Conservation (phyloP, 1,284 basidiomycete species). For the Cerioporus squamosus region DNA sequence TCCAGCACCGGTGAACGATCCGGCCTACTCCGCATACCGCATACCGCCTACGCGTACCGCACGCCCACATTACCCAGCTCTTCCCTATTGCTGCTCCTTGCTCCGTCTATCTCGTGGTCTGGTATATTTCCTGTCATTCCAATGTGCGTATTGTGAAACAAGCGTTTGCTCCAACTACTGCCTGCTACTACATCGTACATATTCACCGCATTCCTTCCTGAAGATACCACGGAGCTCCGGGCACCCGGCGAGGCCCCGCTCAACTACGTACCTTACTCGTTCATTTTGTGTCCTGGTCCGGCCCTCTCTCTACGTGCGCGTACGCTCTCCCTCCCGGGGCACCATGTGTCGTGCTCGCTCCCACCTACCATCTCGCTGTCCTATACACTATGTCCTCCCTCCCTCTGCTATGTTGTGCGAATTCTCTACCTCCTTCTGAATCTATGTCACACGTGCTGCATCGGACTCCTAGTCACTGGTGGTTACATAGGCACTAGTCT, state of each 20-base stretch:
- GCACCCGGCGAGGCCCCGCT: constrained; percentile 10
- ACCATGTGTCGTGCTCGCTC: background rate
- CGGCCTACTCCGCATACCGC: constrained; percentile 4
- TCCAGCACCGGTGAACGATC: constrained; percentile 23
- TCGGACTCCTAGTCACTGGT: background rate
- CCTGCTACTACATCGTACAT: constrained; percentile 21
- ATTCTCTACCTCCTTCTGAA: background rate
- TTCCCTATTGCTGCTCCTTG: background rate
- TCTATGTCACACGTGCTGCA: constrained; percentile 22
- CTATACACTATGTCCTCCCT: background rate
- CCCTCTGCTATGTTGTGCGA: constrained; percentile 16
- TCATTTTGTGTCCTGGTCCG: constrained; percentile 19
- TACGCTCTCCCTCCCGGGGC: background rate
- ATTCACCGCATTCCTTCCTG: constrained; percentile 22
- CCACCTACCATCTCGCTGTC: background rate
- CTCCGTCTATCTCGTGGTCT: constrained; percentile 10
- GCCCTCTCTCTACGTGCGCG: background rate
- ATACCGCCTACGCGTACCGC: background rate
- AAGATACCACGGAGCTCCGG: constrained; percentile 25
- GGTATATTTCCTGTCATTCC: background rate
- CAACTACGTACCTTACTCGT: constrained; percentile 22
- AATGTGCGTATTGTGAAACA: constrained; percentile 2
- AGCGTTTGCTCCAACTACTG: background rate
- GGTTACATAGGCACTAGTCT: background rate
- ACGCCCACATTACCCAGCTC: background rate